phyloP scores from a whole-genome alignment of 805 yeast species.

The Saturnispora zaruensis region DNA sequence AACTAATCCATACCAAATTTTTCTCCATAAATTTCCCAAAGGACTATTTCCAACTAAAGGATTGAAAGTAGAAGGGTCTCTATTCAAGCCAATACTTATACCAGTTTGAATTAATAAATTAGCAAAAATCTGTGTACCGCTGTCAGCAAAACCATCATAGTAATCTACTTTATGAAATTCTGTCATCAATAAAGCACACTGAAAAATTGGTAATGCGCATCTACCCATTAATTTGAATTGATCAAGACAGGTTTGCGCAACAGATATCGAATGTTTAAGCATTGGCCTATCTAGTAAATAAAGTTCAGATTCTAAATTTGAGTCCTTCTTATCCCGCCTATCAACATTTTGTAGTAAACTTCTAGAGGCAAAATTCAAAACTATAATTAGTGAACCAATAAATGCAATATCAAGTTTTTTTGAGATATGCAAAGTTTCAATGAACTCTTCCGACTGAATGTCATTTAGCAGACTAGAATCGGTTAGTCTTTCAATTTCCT shows the following conservation, averaged over 20 bases:
- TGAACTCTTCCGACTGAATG: slow-evolving; percentile 27
- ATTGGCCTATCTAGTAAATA: slow-evolving; percentile 28
- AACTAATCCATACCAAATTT: slow-evolving; percentile 48
- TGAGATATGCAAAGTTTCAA: slow-evolving; percentile 29
- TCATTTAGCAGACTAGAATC: slow-evolving; percentile 24
- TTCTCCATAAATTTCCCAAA: slow-evolving; percentile 42
- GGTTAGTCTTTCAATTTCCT: slow-evolving; percentile 29
- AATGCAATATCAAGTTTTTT: slow-evolving; percentile 41
- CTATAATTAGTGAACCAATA: slow-evolving; percentile 37
- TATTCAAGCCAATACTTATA: slow-evolving; percentile 53
- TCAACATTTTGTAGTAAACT: slow-evolving; percentile 30
- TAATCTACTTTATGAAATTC: slow-evolving; percentile 44
- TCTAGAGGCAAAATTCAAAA: slow-evolving; percentile 36
- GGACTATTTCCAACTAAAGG: slow-evolving; percentile 12
- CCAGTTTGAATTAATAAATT: slow-evolving; percentile 61
- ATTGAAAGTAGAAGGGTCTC: slow-evolving; percentile 54
- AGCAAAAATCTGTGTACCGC: slow-evolving; percentile 45
- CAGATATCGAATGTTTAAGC: slow-evolving; percentile 32
- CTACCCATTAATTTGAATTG: slow-evolving; percentile 44
- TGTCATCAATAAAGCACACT: slow-evolving; percentile 44
- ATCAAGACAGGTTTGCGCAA: slow-evolving; percentile 47
- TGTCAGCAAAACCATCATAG: slow-evolving; percentile 45
- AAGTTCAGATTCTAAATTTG: slow-evolving; percentile 22
- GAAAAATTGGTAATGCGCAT: slow-evolving; percentile 43
- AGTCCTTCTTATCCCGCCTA: slow-evolving; percentile 20